Conservation (phyloP, 108 stramenopile species). For the Pseudonitzschia multistriata region DNA sequence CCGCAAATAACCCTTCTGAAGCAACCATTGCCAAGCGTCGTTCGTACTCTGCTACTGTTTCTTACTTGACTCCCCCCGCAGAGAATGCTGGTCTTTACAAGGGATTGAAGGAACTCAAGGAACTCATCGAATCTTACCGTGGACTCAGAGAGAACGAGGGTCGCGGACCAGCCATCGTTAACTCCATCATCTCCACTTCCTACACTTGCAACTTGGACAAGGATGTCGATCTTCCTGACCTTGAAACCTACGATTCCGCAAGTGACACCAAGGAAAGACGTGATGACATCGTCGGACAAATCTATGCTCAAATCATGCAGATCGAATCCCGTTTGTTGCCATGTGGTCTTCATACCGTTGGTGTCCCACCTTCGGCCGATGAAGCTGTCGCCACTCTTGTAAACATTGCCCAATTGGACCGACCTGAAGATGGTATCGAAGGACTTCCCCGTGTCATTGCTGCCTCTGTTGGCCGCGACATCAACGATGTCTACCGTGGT, state of each 20-base stretch:
- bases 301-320: constrained; percentile 95
- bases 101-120: constrained; percentile 95
- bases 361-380: constrained; percentile 93
- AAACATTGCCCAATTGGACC: constrained; percentile 94
- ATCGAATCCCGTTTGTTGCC: constrained; percentile 96
- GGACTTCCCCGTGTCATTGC: constrained; percentile 92
- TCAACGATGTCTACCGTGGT: constrained; percentile 92
- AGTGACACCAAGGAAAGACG: constrained; percentile 77
- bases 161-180: constrained; percentile 93
- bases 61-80: constrained; percentile 95
- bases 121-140: constrained; percentile 93
- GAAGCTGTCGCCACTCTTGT: constrained; percentile 95
- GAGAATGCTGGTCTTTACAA: constrained; percentile 98
- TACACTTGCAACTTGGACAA: constrained; percentile 95
- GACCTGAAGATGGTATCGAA: constrained; percentile 91
- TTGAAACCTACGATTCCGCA: constrained; percentile 81
- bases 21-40: constrained; percentile 97
- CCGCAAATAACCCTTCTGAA: constrained; percentile 97
- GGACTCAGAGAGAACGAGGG: constrained; percentile 92
- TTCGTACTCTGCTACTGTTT: constrained; percentile 93
- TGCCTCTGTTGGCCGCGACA: constrained; percentile 87
- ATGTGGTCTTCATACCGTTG: constrained; percentile 94
- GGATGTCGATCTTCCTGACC: constrained; percentile 89
- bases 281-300: constrained; percentile 83
- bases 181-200: constrained; percentile 92